Evolutionary conservation across 371 early-diverging fungal genomes (phyloP).

Genomic region (Saksenaea vasiformis): DNA sequence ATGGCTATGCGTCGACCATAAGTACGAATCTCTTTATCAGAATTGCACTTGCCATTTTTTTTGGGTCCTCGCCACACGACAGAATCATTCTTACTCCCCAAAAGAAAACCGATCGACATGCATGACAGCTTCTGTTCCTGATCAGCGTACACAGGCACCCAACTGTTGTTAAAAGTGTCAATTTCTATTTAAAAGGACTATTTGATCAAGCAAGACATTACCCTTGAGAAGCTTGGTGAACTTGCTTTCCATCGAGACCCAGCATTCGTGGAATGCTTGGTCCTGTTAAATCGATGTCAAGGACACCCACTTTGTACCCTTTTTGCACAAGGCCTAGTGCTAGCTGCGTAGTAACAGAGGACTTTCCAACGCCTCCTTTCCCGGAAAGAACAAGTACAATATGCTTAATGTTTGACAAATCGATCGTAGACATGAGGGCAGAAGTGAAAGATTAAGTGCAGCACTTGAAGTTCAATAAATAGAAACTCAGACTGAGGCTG

Average conservation of each 20-base stretch:
- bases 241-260: constrained; percentile 75
- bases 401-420: constrained; percentile 56
- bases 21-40: not conserved
- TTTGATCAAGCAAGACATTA: constrained; percentile 18
- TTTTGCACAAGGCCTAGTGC: constrained; percentile 60
- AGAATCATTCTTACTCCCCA: constrained; percentile 79
- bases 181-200: not conserved
- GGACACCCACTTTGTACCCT: constrained; percentile 72
- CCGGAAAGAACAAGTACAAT: constrained; percentile 89
- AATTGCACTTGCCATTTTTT: constrained; percentile 65
- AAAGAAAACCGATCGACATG: constrained; percentile 88
- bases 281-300: constrained; percentile 95
- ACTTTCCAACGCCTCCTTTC: constrained; percentile 97
- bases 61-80: constrained; percentile 98
- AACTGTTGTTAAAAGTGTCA: constrained; percentile 45
- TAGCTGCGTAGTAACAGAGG: constrained; percentile 69
- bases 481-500: no score
- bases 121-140: constrained; percentile 71
- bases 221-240: constrained; percentile 77
- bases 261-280: constrained; percentile 89
- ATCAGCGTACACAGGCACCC: constrained; percentile 91
- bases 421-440: constrained; percentile 32
- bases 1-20: no score
- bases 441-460: no score
- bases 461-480: no score